Conservation (phyloP, 805 yeast species). For the Starmerella riodocensis region DNA sequence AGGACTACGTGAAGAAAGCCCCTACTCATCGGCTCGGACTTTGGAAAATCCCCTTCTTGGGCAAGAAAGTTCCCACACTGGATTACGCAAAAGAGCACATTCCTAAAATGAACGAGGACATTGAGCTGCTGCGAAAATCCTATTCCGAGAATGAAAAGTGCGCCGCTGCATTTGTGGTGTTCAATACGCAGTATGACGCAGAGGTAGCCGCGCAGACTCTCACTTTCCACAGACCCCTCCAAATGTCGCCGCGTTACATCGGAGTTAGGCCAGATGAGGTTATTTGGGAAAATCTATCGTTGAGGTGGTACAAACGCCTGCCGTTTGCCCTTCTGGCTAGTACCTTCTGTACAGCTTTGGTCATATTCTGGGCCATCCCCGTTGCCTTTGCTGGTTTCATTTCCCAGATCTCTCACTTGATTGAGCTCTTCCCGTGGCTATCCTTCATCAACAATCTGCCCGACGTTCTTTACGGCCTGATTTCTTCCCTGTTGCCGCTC, state of each 20-base stretch:
- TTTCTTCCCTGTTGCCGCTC: slow-evolving; percentile 80
- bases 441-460: slow-evolving; percentile 69
- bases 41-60: slow-evolving; percentile 34
- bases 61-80: slow-evolving; percentile 76
- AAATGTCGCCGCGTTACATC: slow-evolving; percentile 36
- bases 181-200: slow-evolving; percentile 72
- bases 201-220: slow-evolving; percentile 78
- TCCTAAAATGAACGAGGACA: slow-evolving; percentile 55
- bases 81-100: slow-evolving; percentile 55
- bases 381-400: slow-evolving; percentile 95
- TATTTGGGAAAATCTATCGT: slow-evolving; percentile 64
- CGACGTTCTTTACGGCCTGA: slow-evolving; percentile 52
- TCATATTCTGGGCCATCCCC: slow-evolving; percentile 91
- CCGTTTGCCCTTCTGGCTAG: slow-evolving; percentile 48
- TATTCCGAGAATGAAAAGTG: slow-evolving; percentile 49
- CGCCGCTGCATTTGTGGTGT: slow-evolving; percentile 72
- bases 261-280: slow-evolving; percentile 72
- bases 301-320: slow-evolving; percentile 44
- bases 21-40: slow-evolving; percentile 63
- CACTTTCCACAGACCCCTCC: slow-evolving; percentile 34
- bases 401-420: slow-evolving; percentile 62
- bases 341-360: slow-evolving; percentile 43
- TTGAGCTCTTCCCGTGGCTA: slow-evolving; percentile 40
- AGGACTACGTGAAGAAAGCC: slow-evolving; percentile 61
- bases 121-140: slow-evolving; percentile 43